Evolutionary conservation across 495 filamentous ascomycete genomes (phyloP).

Genomic region (Neurospora hispaniola): DNA sequence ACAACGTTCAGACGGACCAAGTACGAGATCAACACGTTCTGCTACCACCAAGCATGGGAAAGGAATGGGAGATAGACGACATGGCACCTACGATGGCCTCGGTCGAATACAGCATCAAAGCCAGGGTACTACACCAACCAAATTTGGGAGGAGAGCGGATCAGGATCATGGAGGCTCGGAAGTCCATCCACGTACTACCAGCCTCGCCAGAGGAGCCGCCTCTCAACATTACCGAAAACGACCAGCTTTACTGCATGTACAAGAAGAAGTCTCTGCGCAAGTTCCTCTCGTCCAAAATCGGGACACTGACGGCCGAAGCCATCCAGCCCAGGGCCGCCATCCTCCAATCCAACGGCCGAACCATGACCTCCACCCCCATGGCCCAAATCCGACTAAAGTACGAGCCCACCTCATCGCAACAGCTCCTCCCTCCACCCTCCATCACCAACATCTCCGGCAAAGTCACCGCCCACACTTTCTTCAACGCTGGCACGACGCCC

Average conservation of each 20-base stretch:
- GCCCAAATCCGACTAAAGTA: constrained; percentile 64
- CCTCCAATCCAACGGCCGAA: constrained; percentile 38
- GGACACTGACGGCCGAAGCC: constrained; percentile 60
- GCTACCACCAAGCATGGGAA: constrained; percentile 73
- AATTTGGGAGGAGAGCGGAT: constrained; percentile 9
- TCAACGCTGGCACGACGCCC: constrained; percentile 33
- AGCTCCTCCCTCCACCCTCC: constrained; percentile 47
- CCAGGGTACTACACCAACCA: constrained; percentile 36
- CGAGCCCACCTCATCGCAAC: constrained; percentile 44
- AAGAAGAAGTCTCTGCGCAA: constrained; percentile 70
- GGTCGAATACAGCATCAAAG: constrained; percentile 65
- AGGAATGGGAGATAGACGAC: constrained; percentile 59
- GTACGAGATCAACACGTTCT: constrained; percentile 63
- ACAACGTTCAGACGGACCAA: constrained; percentile 37
- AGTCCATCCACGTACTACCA: constrained; percentile 71
- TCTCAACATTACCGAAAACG: constrained; percentile 47
- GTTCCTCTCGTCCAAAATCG: constrained; percentile 66
- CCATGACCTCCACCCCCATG: constrained; percentile 40
- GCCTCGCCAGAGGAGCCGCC: constrained; percentile 65
- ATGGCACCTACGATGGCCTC: constrained; percentile 71
- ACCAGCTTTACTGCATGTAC: constrained; percentile 55
- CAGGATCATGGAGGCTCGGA: constrained; percentile 36
- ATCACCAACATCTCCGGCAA: constrained; percentile 59
- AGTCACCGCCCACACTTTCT: constrained; percentile 68
- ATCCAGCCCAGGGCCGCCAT: constrained; percentile 61